Base-by-base conservation (phyloP, 1,139 yeast genomes). In the Scheffersomyces titani region DNA sequence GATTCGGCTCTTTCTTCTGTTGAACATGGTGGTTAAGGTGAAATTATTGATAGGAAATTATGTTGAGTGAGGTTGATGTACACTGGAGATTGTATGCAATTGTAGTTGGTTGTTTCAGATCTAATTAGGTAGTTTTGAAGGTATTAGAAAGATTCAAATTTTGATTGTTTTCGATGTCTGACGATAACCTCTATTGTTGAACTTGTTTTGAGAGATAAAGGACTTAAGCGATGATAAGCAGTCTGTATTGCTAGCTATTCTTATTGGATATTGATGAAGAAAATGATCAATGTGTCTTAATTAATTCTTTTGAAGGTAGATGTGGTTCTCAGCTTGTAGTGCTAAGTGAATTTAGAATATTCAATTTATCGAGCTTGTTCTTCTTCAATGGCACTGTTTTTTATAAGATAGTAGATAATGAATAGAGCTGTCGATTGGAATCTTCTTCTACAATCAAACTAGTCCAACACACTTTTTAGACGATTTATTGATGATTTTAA, bases 1-100 rank as follows among this genome's bases (percentile, higher is more conserved):
- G 24, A 61, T 61, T 60, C 80, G 75, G 56, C 73, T 69, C 53
- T 69, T 73, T 52, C 80, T 70, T 65, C 77, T 74, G 51, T 68
- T 61, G 63, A 76, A 76, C 81, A 77, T 76, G 50, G 54, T 19
- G 51, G 24, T 11, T 6, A 16, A 3, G 49, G 5, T 46, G 49
- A 19, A 19, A 13, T 46, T 19, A 46, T 20, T 45, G n/a, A n/a
- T n/a, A 45, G 49, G 19, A 46, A 44, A 44, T 44, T 30, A 30
- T 30, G 40, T 30, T 30, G 46, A 22, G 46, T n/a, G 36, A 24
- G n/a, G 19, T 5, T 9, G 45, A 7, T 44, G 16, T 19, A 22
- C 36, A 47, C 49, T 20, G 16, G 18, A 21, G 50, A 6, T 47
- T 18, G 19, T n/a, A 11, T 5, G 2, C 7, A 47, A 19, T 47